Evolutionary conservation across 169 alveolate species (phyloP), one percentile per base, ranked within the genome.

Genomic region (Plasmodium knowlesi): DNA sequence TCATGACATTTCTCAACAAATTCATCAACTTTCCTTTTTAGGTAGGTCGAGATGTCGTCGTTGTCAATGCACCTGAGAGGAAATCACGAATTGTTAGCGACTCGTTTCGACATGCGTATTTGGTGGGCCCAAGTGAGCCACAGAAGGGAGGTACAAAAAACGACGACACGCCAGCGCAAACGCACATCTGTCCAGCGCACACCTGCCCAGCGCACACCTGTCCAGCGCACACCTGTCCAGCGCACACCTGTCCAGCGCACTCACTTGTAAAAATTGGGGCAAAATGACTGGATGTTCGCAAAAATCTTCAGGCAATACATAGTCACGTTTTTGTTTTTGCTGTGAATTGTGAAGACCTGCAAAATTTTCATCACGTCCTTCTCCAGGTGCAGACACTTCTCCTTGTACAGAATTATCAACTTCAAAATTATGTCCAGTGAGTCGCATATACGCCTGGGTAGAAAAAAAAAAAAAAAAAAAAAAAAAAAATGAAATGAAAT

Each of bases 21-120:
- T 70, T 89, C 90, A 28, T 89, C 90, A 1, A 89, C 94, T 54
- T 89, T 89, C 32, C 90, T 89, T 79, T 89, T 89, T 57, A 89
- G 30, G 25, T 89, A 89, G 43, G 50, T 41, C n/a, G 94, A 57
- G 30, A 89, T 89, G 25, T 89, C 94, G 37, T 89, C 94, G 82
- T 89, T 89, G 78, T 89, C 94, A 39, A 89, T 80, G 57, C 94
- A 79, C 61, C 94, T 89, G 74, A 79, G 61, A n/a, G 72, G 43
- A 12, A 9, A 5, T 8, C 25, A 30, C 25, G 72, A 41, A 1
- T 19, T 2, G 41, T 30, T 43, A 41, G 43, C 9, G 70, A 54
- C 5, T 16, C 57, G 41, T 57, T 14, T 50, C n/a, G n/a, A 6
- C n/a, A 34, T 50, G 32, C 37, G 6, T 22, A 14, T 37, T 25